phyloP scores from a whole-genome alignment of 345 rosid species.

The Rubroshorea leprosula region DNA sequence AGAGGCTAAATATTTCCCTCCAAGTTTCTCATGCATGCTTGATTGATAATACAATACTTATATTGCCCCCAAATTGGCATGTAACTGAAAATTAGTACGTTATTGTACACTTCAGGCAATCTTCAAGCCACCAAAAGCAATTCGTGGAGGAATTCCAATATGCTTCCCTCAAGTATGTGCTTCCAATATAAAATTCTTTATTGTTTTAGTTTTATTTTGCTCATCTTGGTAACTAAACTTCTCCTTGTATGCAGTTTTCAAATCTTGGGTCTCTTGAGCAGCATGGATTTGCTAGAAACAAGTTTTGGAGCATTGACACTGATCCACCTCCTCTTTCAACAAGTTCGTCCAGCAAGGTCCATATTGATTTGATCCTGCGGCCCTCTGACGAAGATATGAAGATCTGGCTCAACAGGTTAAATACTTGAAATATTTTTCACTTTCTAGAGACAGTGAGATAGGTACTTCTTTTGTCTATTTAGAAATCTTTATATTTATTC shows the following conservation, averaged over 20 bases:
- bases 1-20: too few relatives aligned
- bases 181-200: not conserved
- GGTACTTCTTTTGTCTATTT: too few relatives aligned
- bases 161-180: conserved; percentile 85
- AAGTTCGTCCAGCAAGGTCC: conserved; percentile 39
- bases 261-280: conserved; percentile 58
- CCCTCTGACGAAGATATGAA: conserved; percentile 80
- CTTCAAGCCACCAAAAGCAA: conserved; percentile 78
- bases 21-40: not conserved
- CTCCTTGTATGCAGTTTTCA: conserved; percentile 51
- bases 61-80: not conserved
- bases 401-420: conserved; percentile 79
- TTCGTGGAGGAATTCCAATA: conserved; percentile 94
- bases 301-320: conserved; percentile 69
- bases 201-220: conserved; percentile 12
- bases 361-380: conserved; percentile 68
- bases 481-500: too few relatives aligned
- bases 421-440: conserved; percentile 12
- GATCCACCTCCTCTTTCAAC: conserved; percentile 70
- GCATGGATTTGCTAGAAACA: conserved; percentile 95
- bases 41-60: too few relatives aligned
- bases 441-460: too few relatives aligned
- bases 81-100: not conserved
- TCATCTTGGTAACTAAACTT: conserved; percentile 15
- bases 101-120: conserved; percentile 43